Conservation (phyloP, 805 yeast species). For the Candida xyloterini region DNA sequence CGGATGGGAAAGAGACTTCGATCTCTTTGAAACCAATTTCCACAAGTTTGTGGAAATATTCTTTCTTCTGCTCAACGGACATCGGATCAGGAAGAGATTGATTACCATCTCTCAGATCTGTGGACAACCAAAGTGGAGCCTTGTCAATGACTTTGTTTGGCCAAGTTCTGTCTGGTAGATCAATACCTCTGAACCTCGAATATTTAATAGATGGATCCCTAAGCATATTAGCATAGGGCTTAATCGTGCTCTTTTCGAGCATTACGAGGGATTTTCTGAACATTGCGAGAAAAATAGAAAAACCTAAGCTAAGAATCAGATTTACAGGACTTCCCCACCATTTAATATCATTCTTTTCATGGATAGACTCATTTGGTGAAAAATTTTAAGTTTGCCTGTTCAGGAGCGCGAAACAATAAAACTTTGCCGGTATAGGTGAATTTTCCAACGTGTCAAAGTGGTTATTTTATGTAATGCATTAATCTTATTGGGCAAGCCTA, state of each 20-base stretch:
- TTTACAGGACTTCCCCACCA: conserved; percentile 7
- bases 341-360: conserved; percentile 1
- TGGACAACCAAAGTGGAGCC: conserved; percentile 79
- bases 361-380: conserved; percentile 8
- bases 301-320: neutral
- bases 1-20: conserved; percentile 78
- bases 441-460: conserved; percentile 1
- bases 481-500: conserved; percentile 1
- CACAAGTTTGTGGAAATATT: conserved; percentile 66
- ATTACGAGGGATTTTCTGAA: conserved; percentile 28
- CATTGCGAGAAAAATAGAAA: conserved; percentile 17
- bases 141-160: conserved; percentile 62
- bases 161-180: conserved; percentile 66
- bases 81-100: conserved; percentile 82
- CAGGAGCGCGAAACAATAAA: conserved; percentile 4
- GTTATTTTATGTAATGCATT: neutral
- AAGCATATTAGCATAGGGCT: conserved; percentile 50
- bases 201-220: conserved; percentile 67
- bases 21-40: conserved; percentile 79
- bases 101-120: conserved; percentile 79
- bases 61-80: conserved; percentile 71
- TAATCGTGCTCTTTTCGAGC: conserved; percentile 29
- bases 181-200: conserved; percentile 50
- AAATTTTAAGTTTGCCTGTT: conserved; percentile 7
- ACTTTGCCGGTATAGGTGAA: conserved; percentile 8